phyloP scores from a whole-genome alignment of 106 monocot species.

The Vanilla planifolia region DNA sequence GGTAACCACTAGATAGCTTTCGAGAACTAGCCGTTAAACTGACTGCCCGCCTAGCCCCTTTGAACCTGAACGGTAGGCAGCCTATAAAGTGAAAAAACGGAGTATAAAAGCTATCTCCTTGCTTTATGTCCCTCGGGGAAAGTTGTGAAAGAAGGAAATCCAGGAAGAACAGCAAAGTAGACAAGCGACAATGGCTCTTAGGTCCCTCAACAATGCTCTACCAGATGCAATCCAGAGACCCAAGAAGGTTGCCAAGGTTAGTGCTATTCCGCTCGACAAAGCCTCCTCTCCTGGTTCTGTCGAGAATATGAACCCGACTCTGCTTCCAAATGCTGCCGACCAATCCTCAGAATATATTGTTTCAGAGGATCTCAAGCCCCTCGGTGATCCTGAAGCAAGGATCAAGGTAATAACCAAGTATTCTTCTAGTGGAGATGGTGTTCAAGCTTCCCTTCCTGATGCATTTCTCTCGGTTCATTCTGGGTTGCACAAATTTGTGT shows the following conservation, averaged over 20 bases:
- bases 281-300: conserved; percentile 15
- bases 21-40: no score
- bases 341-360: conserved; percentile 58
- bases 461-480: not conserved
- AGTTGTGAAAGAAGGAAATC: no score
- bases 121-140: no score
- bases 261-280: not conserved
- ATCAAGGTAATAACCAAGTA: conserved; percentile 21
- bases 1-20: no score
- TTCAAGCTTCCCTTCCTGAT: not conserved
- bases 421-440: not conserved
- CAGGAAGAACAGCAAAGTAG: no score
- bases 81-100: no score
- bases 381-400: conserved; percentile 39
- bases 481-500: not conserved
- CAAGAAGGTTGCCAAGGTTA: conserved; percentile 59
- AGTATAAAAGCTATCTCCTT: no score
- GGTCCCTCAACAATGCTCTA: conserved; percentile 67
- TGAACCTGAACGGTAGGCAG: no score
- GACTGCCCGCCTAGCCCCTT: no score
- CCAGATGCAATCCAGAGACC: conserved; percentile 45
- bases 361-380: conserved; percentile 49
- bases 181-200: conserved; percentile 93
- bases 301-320: conserved; percentile 30
- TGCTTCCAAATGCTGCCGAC: conserved; percentile 20